A percentile compares a stretch with the other conserved stretches of the same genome.
phyloP scores from a whole-genome alignment of 2,329 filamentous ascomycete genomes.

The Colletotrichum sp. region DNA sequence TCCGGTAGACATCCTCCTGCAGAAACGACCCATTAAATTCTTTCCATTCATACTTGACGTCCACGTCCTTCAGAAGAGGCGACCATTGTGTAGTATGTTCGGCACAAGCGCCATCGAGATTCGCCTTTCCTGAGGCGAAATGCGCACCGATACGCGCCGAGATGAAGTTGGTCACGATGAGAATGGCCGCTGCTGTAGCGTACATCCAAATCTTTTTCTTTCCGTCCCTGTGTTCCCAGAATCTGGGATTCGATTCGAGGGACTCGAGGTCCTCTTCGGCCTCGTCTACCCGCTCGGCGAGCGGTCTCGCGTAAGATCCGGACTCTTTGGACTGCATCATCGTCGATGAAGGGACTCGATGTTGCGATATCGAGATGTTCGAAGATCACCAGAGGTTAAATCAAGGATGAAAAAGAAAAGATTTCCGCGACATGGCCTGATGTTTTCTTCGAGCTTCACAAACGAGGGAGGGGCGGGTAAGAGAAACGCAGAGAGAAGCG shows the following conservation, averaged over 20 bases:
- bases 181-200: not conserved
- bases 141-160: constrained; percentile 23
- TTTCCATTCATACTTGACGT: constrained; percentile 34
- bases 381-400: not conserved
- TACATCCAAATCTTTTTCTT: not conserved
- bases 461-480: not conserved
- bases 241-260: not conserved
- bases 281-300: constrained; percentile 21
- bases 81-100: constrained; percentile 41
- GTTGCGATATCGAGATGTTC: not conserved
- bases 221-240: not conserved
- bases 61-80: constrained; percentile 37
- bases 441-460: not conserved
- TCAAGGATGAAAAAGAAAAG: not conserved
- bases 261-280: constrained; percentile 24
- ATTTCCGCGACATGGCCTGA: not conserved
- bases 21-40: constrained; percentile 63
- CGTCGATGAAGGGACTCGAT: not conserved
- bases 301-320: not conserved
- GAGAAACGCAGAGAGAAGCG: not conserved
- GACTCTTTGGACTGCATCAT: constrained; percentile 21
- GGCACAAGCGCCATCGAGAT: constrained; percentile 29
- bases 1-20: constrained; percentile 57
- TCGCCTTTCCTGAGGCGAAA: constrained; percentile 11
- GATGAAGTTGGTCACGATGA: constrained; percentile 20